phyloP scores from a whole-genome alignment of 2,329 filamentous ascomycete species.

The Ilyonectria robusta region DNA sequence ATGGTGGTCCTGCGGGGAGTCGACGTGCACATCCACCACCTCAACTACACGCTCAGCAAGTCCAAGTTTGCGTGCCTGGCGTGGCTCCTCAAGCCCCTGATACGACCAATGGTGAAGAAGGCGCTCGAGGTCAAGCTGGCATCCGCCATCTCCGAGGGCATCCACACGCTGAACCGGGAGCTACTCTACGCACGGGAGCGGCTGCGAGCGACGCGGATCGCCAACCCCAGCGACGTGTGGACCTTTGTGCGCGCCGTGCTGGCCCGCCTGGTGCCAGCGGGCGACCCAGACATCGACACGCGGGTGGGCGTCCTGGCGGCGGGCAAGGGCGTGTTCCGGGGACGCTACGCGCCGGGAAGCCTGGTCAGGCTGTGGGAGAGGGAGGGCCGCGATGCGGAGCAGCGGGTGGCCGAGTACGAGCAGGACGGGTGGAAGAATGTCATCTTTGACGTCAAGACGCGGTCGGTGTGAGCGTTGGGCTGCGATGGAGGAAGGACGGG shows the following conservation, averaged over 20 bases:
- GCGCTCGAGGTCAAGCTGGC: conserved; percentile 85
- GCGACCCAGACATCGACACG: conserved; percentile 83
- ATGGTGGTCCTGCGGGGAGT: conserved; percentile 84
- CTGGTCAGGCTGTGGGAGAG: conserved; percentile 90
- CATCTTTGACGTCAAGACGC: conserved; percentile 75
- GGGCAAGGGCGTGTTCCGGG: conserved; percentile 77
- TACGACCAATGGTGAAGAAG: conserved; percentile 85
- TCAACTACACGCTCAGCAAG: conserved; percentile 82
- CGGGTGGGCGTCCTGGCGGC: conserved; percentile 78
- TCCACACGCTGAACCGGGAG: conserved; percentile 86
- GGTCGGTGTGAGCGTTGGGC: conserved; percentile 35
- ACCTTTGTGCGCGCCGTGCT: conserved; percentile 88
- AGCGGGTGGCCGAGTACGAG: conserved; percentile 82
- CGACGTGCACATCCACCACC: conserved; percentile 86
- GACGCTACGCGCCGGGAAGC: conserved; percentile 90
- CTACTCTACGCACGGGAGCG: conserved; percentile 89
- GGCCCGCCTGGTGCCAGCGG: conserved; percentile 78
- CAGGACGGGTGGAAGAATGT: conserved; percentile 85
- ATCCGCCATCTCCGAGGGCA: conserved; percentile 76
- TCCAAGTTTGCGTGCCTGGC: conserved; percentile 83
- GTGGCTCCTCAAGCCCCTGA: conserved; percentile 87
- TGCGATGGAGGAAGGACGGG: background rate
- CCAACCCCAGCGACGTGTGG: conserved; percentile 81
- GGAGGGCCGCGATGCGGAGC: conserved; percentile 78
- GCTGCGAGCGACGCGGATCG: conserved; percentile 86